These are phyloP conservation scores for Calonectria leucothoes DNA, from an alignment of 2,329 filamentous ascomycete species.

Conservation along the genomic window DNA sequence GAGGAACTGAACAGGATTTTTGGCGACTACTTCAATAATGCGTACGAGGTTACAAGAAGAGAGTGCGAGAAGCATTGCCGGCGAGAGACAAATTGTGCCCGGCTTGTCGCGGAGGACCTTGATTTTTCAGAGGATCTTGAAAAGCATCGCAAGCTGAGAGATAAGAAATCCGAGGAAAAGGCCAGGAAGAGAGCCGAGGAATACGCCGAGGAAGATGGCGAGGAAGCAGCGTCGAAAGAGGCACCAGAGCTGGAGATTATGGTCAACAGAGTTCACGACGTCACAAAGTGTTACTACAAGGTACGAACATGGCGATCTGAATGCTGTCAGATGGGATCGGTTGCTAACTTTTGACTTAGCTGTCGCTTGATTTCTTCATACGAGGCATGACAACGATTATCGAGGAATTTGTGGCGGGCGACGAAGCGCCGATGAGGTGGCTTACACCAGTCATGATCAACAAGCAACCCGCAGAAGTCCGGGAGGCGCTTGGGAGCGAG, in stretches of 20 bases:
- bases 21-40: conserved; percentile 12
- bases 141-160: conserved; percentile 33
- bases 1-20: conserved; percentile 23
- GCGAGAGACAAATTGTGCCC: conserved; percentile 17
- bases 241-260: too few relatives aligned
- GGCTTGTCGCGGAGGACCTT: conserved; percentile 38
- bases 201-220: too few relatives aligned
- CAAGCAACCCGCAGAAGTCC: conserved; percentile 22
- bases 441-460: conserved; percentile 26
- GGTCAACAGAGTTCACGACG: conserved; percentile 48
- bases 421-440: conserved; percentile 30
- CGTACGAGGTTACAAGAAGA: neutral
- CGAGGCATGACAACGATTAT: conserved; percentile 29
- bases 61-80: conserved; percentile 19
- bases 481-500: conserved; percentile 28
- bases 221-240: too few relatives aligned
- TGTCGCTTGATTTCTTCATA: conserved; percentile 44
- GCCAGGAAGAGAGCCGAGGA: neutral
- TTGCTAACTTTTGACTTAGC: conserved; percentile 29
- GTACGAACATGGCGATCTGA: conserved; percentile 29
- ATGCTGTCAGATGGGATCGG: neutral
- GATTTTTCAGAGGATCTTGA: conserved; percentile 37
- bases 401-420: conserved; percentile 26
- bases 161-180: conserved; percentile 19
- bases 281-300: conserved; percentile 52